Evolutionary conservation across 192 early-diverging fungal species (phyloP).

Genomic region (Neocallimastix lanati): DNA sequence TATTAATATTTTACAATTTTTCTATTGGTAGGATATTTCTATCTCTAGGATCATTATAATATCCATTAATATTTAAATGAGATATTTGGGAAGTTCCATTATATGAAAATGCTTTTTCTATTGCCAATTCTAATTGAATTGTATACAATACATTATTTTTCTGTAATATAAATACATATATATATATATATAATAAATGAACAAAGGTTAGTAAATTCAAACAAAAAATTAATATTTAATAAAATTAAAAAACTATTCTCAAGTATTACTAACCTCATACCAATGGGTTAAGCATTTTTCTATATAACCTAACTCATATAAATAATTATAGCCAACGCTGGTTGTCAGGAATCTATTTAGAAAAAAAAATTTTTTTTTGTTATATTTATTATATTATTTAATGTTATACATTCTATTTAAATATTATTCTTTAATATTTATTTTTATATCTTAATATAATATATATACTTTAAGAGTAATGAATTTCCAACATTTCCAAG

Average conservation of each 20-base stretch:
- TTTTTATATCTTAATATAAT: too few species aligned
- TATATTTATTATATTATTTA: not conserved
- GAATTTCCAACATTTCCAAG: constrained; percentile 50
- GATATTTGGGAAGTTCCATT: not conserved
- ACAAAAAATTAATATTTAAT: too few species aligned
- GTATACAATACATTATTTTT: not conserved
- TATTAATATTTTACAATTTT: not conserved
- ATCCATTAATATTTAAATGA: not conserved
- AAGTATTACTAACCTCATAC: constrained; percentile 40
- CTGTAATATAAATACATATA: not conserved
- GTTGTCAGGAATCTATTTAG: constrained; percentile 36
- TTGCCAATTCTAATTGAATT: not conserved
- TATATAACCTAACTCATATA: constrained; percentile 49
- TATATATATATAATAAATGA: too few species aligned
- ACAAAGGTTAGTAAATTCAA: too few species aligned
- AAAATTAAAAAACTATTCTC: too few species aligned
- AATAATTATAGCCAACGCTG: constrained; percentile 51
- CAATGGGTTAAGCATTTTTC: constrained; percentile 58
- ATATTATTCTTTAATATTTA: not conserved
- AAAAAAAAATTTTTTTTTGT: too few species aligned
- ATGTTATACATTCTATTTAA: not conserved
- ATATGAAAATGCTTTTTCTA: not conserved
- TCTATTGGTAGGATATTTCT: not conserved
- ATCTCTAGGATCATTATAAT: not conserved
- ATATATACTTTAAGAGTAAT: constrained; percentile 26